phyloP scores from a whole-genome alignment of 768 basidiomycete genomes.

The Cantharellus anzutake region DNA sequence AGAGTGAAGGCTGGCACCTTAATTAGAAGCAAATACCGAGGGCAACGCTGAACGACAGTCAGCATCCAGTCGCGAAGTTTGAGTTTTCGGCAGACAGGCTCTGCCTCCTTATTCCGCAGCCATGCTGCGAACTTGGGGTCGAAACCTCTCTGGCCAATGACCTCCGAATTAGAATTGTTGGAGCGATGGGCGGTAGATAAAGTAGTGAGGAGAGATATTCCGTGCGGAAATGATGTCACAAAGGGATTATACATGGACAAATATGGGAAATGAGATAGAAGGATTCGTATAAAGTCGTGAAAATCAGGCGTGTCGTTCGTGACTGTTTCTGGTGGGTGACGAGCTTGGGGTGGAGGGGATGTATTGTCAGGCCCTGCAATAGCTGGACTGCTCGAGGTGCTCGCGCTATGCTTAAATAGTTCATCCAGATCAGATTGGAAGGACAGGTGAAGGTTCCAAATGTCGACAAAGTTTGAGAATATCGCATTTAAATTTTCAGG shows the following conservation, averaged over 20 bases:
- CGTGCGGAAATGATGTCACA: constrained; percentile 54
- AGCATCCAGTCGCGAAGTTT: constrained; percentile 72
- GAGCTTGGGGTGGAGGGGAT: background rate
- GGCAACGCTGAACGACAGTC: constrained; percentile 74
- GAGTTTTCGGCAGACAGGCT: constrained; percentile 52
- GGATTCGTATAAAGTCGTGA: constrained; percentile 15
- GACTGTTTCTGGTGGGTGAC: background rate
- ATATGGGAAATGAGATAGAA: constrained; percentile 74
- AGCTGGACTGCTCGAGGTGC: background rate
- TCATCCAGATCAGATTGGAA: constrained; percentile 43
- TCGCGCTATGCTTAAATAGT: constrained; percentile 18
- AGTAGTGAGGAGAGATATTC: constrained; percentile 28
- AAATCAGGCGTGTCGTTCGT: background rate
- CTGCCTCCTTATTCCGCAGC: constrained; percentile 41
- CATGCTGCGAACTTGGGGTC: constrained; percentile 42
- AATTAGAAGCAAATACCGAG: constrained; percentile 65
- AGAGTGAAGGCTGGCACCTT: constrained; percentile 19
- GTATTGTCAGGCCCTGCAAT: background rate
- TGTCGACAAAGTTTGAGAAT: constrained; percentile 81
- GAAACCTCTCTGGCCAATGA: constrained; percentile 9
- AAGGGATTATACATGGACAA: constrained; percentile 76
- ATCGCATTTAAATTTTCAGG: constrained; percentile 49
- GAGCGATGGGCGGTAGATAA: constrained; percentile 17
- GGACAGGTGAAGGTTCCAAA: constrained; percentile 72
- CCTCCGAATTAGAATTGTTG: background rate